Evolutionary conservation across 805 yeast species (phyloP).

Genomic region (Metschnikowia gruessii): DNA sequence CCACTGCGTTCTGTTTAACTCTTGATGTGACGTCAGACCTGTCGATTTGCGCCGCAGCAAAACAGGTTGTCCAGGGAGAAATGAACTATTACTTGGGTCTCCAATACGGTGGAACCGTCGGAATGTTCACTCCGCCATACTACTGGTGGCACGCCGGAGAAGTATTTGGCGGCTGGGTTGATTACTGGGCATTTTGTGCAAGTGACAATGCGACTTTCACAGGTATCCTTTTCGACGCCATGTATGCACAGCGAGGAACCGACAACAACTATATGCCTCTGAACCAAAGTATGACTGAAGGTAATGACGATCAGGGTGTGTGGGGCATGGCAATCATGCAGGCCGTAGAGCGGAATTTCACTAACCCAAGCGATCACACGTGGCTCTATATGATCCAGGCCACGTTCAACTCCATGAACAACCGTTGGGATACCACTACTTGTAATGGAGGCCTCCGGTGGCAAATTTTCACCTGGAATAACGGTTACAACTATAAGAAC

Average conservation of each 20-base stretch:
- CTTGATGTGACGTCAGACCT: constrained; percentile 39
- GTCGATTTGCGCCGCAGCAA: constrained; percentile 43
- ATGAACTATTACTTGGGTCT: constrained; percentile 46
- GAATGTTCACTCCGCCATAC: constrained; percentile 45
- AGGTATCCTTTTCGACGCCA: constrained; percentile 33
- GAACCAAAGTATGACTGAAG: constrained; percentile 47
- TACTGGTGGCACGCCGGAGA: constrained; percentile 57
- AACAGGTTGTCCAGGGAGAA: constrained; percentile 35
- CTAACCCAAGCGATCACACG: constrained; percentile 30
- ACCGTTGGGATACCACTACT: constrained; percentile 39
- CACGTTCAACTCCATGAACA: constrained; percentile 44
- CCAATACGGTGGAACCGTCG: constrained; percentile 43
- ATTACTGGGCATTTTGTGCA: constrained; percentile 40
- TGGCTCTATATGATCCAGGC: constrained; percentile 45
- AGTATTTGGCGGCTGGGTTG: constrained; percentile 47
- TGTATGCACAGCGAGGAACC: constrained; percentile 44
- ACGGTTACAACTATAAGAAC: constrained; percentile 46
- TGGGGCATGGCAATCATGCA: constrained; percentile 48
- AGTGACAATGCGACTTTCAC: constrained; percentile 31
- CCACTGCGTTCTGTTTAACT: constrained; percentile 8
- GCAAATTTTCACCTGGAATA: constrained; percentile 49
- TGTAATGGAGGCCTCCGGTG: constrained; percentile 47
- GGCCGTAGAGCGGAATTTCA: constrained; percentile 44
- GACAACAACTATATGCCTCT: constrained; percentile 42
- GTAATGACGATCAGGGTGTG: constrained; percentile 53